Conservation (phyloP, 331 rosid species). For the Rosa hybrid region DNA sequence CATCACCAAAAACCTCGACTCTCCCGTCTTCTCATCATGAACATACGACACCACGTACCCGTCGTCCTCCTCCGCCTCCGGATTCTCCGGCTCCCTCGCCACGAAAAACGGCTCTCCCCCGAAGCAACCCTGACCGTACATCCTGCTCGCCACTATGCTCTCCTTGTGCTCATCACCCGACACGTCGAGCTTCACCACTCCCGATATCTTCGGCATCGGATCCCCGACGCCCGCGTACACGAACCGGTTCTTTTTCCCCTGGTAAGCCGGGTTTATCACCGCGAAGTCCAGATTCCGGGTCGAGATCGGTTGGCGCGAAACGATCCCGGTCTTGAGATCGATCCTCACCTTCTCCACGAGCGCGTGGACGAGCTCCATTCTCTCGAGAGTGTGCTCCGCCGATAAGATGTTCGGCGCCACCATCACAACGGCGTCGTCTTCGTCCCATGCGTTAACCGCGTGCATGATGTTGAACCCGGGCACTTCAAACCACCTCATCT, state of each 20-base stretch:
- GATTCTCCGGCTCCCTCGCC: slow-evolving; percentile 42
- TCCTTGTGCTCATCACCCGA: slow-evolving; percentile 42
- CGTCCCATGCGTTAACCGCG: slow-evolving; percentile 92
- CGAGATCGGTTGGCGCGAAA: slow-evolving; percentile 60
- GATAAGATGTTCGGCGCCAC: slow-evolving; percentile 81
- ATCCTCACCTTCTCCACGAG: slow-evolving; percentile 70
- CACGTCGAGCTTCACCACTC: slow-evolving; percentile 80
- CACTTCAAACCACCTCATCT: slow-evolving; percentile 78
- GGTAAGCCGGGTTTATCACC: slow-evolving; percentile 46
- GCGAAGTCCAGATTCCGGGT: slow-evolving; percentile 70
- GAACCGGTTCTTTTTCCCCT: slow-evolving; percentile 50
- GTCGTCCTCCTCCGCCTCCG: slow-evolving; percentile 63
- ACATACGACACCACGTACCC: slow-evolving; percentile 69
- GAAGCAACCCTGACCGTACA: slow-evolving; percentile 66
- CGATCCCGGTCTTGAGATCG: slow-evolving; percentile 53
- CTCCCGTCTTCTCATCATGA: slow-evolving; percentile 65
- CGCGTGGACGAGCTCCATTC: slow-evolving; percentile 63
- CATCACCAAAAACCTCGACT: slow-evolving; percentile 78
- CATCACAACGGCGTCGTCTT: slow-evolving; percentile 58
- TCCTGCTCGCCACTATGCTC: slow-evolving; percentile 55
- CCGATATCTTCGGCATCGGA: slow-evolving; percentile 86
- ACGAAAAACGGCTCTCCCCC: slow-evolving; percentile 90
- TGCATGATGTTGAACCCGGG: slow-evolving; percentile 81
- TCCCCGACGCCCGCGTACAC: slow-evolving; percentile 79
- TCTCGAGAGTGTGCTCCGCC: slow-evolving; percentile 75